Base-by-base conservation (phyloP, 306 rosid genomes). In the Inga leiocalycina region DNA sequence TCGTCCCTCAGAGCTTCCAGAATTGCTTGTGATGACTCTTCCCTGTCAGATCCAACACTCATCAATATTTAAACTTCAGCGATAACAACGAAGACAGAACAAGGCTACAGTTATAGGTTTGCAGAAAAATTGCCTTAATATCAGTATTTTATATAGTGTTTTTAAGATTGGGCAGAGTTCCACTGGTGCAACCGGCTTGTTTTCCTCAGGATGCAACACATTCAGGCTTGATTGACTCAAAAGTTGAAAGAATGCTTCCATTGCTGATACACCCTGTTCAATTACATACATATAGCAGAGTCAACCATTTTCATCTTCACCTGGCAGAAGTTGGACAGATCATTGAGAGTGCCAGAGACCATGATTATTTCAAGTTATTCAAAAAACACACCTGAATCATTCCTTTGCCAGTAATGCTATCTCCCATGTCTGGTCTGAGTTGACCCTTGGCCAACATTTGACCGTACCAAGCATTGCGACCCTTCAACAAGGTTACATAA, bases 371-470 rank as follows among this genome's bases (percentile, higher is more conserved):
- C 41, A 16, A 81, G 9, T 16, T 44, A 39, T 32, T 32, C n/a
- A 30, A 72, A 49, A 61, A 54, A 71, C 15, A 49, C 89, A 95
- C 98, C 98, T 95, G 97, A 83, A 95, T 93, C 98, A 95, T 93
- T 85, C 98, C 98, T 81, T 95, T 95, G 65, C 98, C 98, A 34
- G 88, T 93, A 80, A 93, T 95, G 88, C 89, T 93, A 61, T 92
- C 97, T 75, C 98, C 98, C 96, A 95, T 93, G 85, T 93, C 98
- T 27, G 90, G 91, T 77, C 88, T 93, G 64, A 95, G 85, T 81
- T 92, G 90, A 44, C 98, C 98, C 86, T 95, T 95, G 71, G 98
- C 98, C 79, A 93, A 79, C 98, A 93, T 95, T 74, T 91, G 93
- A 56, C 94, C 94, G 10, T 89, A 91, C 93, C 94, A 89, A 9